These are phyloP conservation scores for Solanum hybrid DNA, from an alignment of 305 asterid genomes.

Conservation along the genomic window DNA sequence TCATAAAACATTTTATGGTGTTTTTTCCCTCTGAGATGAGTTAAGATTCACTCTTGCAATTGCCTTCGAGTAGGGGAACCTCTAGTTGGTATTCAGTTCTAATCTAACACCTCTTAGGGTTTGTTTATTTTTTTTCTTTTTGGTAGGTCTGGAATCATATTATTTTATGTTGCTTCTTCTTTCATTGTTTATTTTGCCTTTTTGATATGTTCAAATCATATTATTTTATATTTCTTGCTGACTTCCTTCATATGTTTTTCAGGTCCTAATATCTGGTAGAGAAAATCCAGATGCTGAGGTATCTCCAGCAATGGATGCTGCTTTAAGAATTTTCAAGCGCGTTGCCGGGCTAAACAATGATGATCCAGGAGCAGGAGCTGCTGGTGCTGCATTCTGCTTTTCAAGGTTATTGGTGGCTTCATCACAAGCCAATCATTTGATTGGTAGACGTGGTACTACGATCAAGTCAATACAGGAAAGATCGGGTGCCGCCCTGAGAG, in stretches of 20 bases:
- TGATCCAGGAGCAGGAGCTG: conserved; percentile 25
- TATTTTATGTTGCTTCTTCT: not conserved
- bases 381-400: conserved; percentile 29
- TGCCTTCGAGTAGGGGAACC: not conserved
- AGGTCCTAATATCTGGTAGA: conserved; percentile 86
- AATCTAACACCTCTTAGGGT: not conserved
- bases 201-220: not conserved
- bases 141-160: not conserved
- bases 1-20: not conserved
- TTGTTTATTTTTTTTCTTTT: not conserved
- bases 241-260: conserved; percentile 7
- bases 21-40: not conserved
- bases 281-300: conserved; percentile 72
- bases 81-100: not conserved
- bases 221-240: not conserved
- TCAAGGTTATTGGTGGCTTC: conserved; percentile 25
- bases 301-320: conserved; percentile 83
- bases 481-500: conserved; percentile 13
- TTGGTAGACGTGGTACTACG: conserved; percentile 19
- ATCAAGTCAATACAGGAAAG: conserved; percentile 19
- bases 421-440: conserved; percentile 19
- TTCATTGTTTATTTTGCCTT: not conserved
- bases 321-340: conserved; percentile 57
- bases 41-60: not conserved
- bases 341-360: conserved; percentile 53